Conservation (phyloP, 1,284 basidiomycete species). For the Apiotrichum laibachii region DNA sequence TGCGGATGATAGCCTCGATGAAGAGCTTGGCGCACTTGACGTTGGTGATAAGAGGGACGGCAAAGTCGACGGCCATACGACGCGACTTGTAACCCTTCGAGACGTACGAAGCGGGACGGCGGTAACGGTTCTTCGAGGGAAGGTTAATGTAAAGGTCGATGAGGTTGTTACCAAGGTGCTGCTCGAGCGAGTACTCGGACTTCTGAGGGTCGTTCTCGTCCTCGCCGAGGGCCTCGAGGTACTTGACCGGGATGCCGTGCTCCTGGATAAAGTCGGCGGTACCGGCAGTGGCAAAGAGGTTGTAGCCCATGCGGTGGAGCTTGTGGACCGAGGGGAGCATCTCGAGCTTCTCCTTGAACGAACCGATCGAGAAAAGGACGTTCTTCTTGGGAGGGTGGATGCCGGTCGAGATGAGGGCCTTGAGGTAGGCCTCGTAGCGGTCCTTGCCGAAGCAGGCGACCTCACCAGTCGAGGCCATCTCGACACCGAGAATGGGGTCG, state of each 20-base stretch:
- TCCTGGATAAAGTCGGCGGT: conserved; percentile 93
- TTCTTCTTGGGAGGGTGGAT: conserved; percentile 78
- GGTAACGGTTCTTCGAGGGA: conserved; percentile 96
- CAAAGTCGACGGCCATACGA: conserved; percentile 99
- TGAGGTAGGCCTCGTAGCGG: conserved; percentile 98
- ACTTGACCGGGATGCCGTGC: conserved; percentile 62
- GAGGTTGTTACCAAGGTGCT: conserved; percentile 91
- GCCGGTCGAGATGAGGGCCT: conserved; percentile 93
- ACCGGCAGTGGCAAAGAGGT: conserved; percentile 94
- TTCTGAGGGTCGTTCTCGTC: conserved; percentile 76
- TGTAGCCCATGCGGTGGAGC: conserved; percentile 88
- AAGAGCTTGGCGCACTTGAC: conserved; percentile 98
- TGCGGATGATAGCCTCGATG: conserved; percentile 89
- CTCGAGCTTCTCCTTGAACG: conserved; percentile 97
- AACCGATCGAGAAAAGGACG: conserved; percentile 59
- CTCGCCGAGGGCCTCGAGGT: conserved; percentile 80
- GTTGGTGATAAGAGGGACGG: conserved; percentile 95
- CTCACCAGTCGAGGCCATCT: conserved; percentile 99
- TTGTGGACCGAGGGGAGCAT: conserved; percentile 95
- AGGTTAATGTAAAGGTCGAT: conserved; percentile 99
- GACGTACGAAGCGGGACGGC: conserved; percentile 92
- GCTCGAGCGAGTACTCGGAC: conserved; percentile 90
- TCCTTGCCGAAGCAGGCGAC: conserved; percentile 97
- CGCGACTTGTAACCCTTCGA: conserved; percentile 96
- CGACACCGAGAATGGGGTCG: conserved; percentile 96